Evolutionary conservation across 2,329 filamentous ascomycete genomes (phyloP).

Genomic region (Paracorniculantispora psalliotae): DNA sequence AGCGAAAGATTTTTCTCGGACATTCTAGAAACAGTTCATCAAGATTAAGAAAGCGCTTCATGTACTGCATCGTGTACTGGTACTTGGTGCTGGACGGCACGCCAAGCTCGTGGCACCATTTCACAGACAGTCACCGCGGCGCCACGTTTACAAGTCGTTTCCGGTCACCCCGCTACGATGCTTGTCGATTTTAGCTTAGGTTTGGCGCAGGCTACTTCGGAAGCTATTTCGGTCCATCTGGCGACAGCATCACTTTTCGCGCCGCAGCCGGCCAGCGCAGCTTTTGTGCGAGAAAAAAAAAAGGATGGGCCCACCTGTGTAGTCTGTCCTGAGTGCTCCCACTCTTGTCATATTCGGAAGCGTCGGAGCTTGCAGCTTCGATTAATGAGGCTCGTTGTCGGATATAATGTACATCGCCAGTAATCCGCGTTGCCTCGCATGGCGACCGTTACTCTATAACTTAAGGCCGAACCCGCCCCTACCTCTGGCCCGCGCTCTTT

Average conservation of each 20-base stretch:
- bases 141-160: no score
- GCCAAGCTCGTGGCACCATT: background rate
- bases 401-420: background rate
- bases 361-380: background rate
- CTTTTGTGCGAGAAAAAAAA: background rate
- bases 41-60: no score
- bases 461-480: background rate
- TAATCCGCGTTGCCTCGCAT: background rate
- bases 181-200: background rate
- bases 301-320: background rate
- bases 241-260: conserved; percentile 3
- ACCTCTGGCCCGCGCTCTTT: background rate
- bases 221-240: background rate
- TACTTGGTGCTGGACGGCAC: background rate
- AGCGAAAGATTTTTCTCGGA: background rate
- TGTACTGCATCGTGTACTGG: background rate
- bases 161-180: background rate
- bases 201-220: background rate
- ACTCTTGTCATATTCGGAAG: background rate
- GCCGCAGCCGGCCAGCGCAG: background rate
- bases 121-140: background rate
- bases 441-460: background rate
- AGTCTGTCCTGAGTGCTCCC: background rate
- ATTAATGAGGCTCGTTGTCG: background rate
- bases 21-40: no score